Percentiles rank a stretch among this genome's conserved stretches.
Evolutionary conservation across 768 basidiomycete species (phyloP).

Genomic region (Arthromyces matolae): DNA sequence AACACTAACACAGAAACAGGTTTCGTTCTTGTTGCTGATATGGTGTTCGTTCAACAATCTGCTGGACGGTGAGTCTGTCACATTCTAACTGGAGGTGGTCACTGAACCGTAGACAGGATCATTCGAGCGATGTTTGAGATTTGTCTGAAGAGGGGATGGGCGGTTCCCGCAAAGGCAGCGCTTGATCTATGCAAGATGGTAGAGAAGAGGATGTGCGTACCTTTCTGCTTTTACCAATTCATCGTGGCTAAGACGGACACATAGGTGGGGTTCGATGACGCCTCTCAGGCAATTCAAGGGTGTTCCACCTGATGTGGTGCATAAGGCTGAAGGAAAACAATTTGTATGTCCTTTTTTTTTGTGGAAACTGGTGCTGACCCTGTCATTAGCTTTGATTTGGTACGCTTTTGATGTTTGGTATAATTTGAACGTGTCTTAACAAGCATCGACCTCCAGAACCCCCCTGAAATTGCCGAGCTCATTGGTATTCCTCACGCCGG

Average conservation of each 20-base stretch:
- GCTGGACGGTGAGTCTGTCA: constrained; percentile 68
- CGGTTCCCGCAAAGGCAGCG: constrained; percentile 85
- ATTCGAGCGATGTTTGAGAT: constrained; percentile 97
- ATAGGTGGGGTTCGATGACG: constrained; percentile 97
- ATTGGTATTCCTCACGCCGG: constrained; percentile 94
- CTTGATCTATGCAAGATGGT: constrained; percentile 97
- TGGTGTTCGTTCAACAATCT: constrained; percentile 97
- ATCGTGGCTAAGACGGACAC: neutral
- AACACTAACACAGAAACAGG: constrained; percentile 37
- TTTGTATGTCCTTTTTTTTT: constrained; percentile 55
- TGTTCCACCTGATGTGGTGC: constrained; percentile 77
- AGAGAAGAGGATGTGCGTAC: constrained; percentile 70
- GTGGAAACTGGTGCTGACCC: neutral
- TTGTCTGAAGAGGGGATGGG: constrained; percentile 97
- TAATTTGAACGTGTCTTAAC: too few species aligned
- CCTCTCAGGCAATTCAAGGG: constrained; percentile 94
- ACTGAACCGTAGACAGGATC: constrained; percentile 46
- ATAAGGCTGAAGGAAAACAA: constrained; percentile 95
- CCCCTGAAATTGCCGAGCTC: constrained; percentile 92
- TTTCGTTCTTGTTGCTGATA: constrained; percentile 83
- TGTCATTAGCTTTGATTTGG: constrained; percentile 89
- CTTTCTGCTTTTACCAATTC: neutral
- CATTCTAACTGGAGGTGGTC: neutral
- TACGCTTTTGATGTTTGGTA: too few species aligned
- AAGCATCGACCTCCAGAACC: constrained; percentile 37